Evolutionary conservation across 306 rosid genomes (phyloP).

Genomic region (Potentilla sterilis): DNA sequence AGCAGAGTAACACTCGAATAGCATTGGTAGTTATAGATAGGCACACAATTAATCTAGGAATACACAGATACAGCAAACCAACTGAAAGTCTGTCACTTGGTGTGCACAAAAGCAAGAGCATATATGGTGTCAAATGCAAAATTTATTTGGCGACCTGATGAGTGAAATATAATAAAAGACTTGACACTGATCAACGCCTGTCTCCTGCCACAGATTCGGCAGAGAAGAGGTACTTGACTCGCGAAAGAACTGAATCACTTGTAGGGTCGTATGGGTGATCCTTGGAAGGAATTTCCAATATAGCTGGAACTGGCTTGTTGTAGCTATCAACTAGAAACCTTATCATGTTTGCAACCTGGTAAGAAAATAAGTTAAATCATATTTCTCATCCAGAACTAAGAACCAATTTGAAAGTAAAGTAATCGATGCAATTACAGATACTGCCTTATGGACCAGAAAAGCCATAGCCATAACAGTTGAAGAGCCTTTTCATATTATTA

Average conservation of each 20-base stretch:
- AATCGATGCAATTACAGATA: neutral
- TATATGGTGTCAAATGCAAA: neutral
- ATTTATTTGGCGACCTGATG: slow-evolving; percentile 6
- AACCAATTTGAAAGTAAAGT: neutral
- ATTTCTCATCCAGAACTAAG: neutral
- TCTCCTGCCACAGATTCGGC: slow-evolving; percentile 86
- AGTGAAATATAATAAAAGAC: neutral
- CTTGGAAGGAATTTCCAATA: slow-evolving; percentile 91
- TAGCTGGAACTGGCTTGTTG: slow-evolving; percentile 86
- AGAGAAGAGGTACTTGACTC: slow-evolving; percentile 83
- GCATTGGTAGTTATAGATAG: slow-evolving; percentile 3
- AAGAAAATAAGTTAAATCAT: slow-evolving; percentile 11
- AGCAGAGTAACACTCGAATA: slow-evolving; percentile 16
- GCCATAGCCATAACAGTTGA: neutral
- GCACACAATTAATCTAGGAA: slow-evolving; percentile 18
- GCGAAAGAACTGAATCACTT: slow-evolving; percentile 87
- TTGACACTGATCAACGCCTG: slow-evolving; percentile 45
- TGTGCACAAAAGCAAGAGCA: neutral
- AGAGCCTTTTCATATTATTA: slow-evolving; percentile 3
- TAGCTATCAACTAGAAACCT: slow-evolving; percentile 91
- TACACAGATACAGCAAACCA: slow-evolving; percentile 12
- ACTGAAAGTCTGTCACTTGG: slow-evolving; percentile 7
- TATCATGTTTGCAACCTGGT: slow-evolving; percentile 94
- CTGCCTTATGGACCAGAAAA: slow-evolving; percentile 17
- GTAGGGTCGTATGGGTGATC: slow-evolving; percentile 95